Base-by-base conservation (phyloP, 345 rosid species). In the Aquilaria sinensis region DNA sequence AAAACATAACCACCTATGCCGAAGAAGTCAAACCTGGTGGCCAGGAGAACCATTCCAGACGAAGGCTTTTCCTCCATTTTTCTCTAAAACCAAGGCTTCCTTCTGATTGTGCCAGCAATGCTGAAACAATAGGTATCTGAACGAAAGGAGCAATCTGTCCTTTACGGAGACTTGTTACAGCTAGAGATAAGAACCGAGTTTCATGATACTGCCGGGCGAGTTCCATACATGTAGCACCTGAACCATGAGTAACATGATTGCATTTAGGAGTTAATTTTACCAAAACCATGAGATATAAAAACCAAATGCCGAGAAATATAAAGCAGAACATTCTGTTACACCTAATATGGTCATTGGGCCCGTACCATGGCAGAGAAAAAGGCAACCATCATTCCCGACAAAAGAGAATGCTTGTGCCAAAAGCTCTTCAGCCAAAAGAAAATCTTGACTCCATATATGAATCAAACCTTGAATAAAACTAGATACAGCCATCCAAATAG, bases 21-120 rank as follows among this genome's bases (percentile, higher is more conserved):
- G 41, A 57, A 23, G n/a, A 29, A 43, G 4, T 34, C 64, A 47
- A 64, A 90, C 96, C 99, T 85, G 95, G 96, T 58, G 96, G 81
- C 99, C 99, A 94, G 65, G 96, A 79, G 69, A 69, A 81, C 96
- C 96, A 94, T 74, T 94, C 97, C 23, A 71, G 80, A 51, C 85
- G 87, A 66, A 94, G 91, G 68, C 81, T 79, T 72, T 74, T 72
- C 84, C 76, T 83, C 99, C 99, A 88, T 49, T 80, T 86, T 65
- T 77, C 78, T 77, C 75, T 81, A 51, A 84, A 88, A 62, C 85
- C 87, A 64, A 84, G 80, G 73, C 99, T 90, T 64, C 97, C 99
- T 75, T 88, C 90, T 62, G 84, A 92, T 81, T 83, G 97, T 58
- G 96, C 99, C 53, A 87, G 74, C 77, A 94, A 74, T 51, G 81